Conservation (phyloP, 495 filamentous ascomycete species). For the Glonium stellatum region DNA sequence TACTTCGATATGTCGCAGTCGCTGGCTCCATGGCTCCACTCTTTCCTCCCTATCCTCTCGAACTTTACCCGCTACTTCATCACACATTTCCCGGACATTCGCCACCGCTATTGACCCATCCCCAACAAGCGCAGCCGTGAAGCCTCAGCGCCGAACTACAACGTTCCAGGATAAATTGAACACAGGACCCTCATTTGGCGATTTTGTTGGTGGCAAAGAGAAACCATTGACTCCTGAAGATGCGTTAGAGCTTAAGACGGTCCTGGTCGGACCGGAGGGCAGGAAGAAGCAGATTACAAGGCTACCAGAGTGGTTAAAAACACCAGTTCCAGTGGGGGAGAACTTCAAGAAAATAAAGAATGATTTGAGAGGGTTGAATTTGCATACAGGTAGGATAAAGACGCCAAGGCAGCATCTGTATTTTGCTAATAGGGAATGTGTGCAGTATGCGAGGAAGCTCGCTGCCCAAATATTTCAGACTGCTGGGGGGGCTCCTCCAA, state of each 20-base stretch:
- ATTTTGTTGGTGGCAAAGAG: conserved; percentile 58
- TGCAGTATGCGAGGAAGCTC: conserved; percentile 86
- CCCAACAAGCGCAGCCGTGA: neutral
- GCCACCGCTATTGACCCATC: neutral
- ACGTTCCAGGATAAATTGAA: neutral
- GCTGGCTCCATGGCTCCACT: neutral
- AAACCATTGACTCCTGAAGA: conserved; percentile 55
- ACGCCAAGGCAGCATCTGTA: no score
- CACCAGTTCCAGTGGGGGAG: conserved; percentile 74
- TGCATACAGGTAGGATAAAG: conserved; percentile 56
- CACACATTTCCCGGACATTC: neutral
- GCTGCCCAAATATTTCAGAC: conserved; percentile 94
- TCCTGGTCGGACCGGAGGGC: conserved; percentile 71
- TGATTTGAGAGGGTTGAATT: conserved; percentile 78
- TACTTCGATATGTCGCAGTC: neutral
- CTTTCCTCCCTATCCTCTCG: neutral
- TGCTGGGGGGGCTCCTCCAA: conserved; percentile 94
- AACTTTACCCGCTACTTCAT: neutral
- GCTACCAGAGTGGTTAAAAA: conserved; percentile 92
- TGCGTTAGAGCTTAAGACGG: conserved; percentile 60
- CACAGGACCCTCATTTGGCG: conserved; percentile 78
- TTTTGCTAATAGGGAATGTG: neutral
- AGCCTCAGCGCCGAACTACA: neutral
- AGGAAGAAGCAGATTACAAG: conserved; percentile 83
- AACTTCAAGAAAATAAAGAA: conserved; percentile 92